phyloP scores from a whole-genome alignment of 2,329 filamentous ascomycete genomes.

The Aureobasidium sp. region DNA sequence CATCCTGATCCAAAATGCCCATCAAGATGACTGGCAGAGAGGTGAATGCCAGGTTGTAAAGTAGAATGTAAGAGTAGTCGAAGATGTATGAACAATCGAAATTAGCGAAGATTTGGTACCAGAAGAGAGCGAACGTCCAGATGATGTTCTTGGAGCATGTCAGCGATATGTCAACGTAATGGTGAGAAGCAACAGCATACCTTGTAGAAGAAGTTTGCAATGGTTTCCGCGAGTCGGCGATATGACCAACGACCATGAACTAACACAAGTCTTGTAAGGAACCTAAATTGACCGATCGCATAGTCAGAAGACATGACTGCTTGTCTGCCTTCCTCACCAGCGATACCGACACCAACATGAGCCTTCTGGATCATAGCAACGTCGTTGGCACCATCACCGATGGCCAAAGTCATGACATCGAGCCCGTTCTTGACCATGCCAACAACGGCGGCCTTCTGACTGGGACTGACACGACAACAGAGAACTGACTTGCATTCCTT shows the following conservation, averaged over 20 bases:
- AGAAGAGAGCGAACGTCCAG: constrained; percentile 94
- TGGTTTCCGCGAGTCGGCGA: constrained; percentile 81
- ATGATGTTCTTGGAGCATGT: constrained; percentile 66
- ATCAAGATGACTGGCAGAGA: constrained; percentile 91
- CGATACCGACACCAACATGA: constrained; percentile 93
- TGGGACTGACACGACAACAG: constrained; percentile 93
- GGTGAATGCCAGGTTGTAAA: constrained; percentile 96
- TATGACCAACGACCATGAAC: constrained; percentile 98
- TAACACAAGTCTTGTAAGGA: constrained; percentile 73
- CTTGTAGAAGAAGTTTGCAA: constrained; percentile 99
- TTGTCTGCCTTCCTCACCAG: constrained; percentile 84
- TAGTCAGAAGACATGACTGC: constrained; percentile 96
- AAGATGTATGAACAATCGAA: constrained; percentile 96
- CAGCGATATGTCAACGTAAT: neutral
- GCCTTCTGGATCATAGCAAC: constrained; percentile 98
- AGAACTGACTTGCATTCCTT: constrained; percentile 96
- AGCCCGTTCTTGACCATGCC: constrained; percentile 90
- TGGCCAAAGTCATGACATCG: constrained; percentile 91
- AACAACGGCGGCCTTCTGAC: constrained; percentile 96
- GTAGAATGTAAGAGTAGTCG: constrained; percentile 94
- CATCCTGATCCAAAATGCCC: constrained; percentile 95
- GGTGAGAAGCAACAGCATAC: constrained; percentile 32
- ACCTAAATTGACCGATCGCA: constrained; percentile 89
- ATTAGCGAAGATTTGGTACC: constrained; percentile 93
- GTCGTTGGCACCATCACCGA: constrained; percentile 92